Evolutionary conservation across 805 yeast species (phyloP).

Genomic region (Metschnikowia kunwiensis): DNA sequence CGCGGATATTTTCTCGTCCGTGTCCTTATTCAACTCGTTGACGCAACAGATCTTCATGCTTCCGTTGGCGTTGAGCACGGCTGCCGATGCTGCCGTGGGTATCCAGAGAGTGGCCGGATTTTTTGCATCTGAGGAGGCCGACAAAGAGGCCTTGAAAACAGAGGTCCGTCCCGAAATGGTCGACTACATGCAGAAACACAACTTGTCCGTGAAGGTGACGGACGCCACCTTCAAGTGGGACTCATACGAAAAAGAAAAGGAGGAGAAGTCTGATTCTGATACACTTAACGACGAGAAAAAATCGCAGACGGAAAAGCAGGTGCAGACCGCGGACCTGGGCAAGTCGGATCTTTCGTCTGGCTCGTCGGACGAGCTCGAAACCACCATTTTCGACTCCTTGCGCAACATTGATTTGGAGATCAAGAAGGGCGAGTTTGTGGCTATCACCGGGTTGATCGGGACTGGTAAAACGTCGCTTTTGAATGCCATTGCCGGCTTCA

Average conservation of each 20-base stretch:
- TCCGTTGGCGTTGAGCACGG: constrained; percentile 67
- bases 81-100: constrained; percentile 65
- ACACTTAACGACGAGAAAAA: constrained; percentile 27
- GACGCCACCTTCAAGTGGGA: constrained; percentile 72
- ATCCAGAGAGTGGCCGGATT: constrained; percentile 54
- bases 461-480: constrained; percentile 77
- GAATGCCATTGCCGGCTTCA: constrained; percentile 67
- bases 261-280: constrained; percentile 9
- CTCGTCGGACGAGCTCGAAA: constrained; percentile 13
- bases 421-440: constrained; percentile 64
- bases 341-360: neutral
- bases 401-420: constrained; percentile 50
- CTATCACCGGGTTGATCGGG: constrained; percentile 78
- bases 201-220: constrained; percentile 46
- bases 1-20: constrained; percentile 65
- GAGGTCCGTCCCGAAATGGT: constrained; percentile 25
- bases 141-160: constrained; percentile 29
- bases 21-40: constrained; percentile 62
- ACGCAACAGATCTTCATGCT: constrained; percentile 62
- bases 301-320: constrained; percentile 9
- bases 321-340: constrained; percentile 2
- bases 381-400: constrained; percentile 43
- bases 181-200: constrained; percentile 24
- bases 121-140: constrained; percentile 45
- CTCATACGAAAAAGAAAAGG: constrained; percentile 20